Base-by-base conservation (phyloP, 1,139 yeast species). In the Lodderomyces theae region DNA sequence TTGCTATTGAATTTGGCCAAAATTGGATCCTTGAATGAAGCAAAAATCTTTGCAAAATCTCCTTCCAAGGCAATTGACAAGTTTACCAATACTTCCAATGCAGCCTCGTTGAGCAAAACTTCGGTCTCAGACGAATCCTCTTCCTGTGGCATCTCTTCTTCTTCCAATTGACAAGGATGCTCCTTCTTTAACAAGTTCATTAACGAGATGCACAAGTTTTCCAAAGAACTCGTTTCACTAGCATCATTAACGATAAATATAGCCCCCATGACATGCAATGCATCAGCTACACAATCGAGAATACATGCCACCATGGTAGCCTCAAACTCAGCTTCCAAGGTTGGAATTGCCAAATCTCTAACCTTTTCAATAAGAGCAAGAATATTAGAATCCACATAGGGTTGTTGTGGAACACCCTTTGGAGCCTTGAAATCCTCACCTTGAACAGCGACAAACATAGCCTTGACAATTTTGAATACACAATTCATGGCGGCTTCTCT, bases 91-190 rank as follows among this genome's bases (percentile, higher is more conserved):
- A 88, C 92, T 62, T 92, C 97, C 54, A 87, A 72, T 30, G 95
- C 86, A 48, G 88, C 76, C 58, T 90, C 97, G 53, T 82, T 82
- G 49, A 90, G 74, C 52, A 89, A 74, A 31, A 89, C 88, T 51
- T 90, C 97, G 48, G 88, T 77, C 69, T 92, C 98, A 31, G 95
- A 82, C 34, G 89, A 75, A 57, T 86, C 94, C 44, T 73, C 74
- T 42, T 74, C 80, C 40, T 79, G 83, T 42, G 79, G 75, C 35
- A 59, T 66, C 47, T 69, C 74, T 48, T 69, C 75, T 46, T 70
- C 76, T 51, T 70, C 74, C 34, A 80, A 66, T 74, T 89, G 97
- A 60, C 92, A 86, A 41, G 83, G 74, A 58, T 90, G 97, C 53
- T 83, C 82, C 57, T 85, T 86, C 66, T 82, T 82, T 61, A 90